phyloP scores from a whole-genome alignment of 805 yeast species.

The Debaryomyces prosopidis region DNA sequence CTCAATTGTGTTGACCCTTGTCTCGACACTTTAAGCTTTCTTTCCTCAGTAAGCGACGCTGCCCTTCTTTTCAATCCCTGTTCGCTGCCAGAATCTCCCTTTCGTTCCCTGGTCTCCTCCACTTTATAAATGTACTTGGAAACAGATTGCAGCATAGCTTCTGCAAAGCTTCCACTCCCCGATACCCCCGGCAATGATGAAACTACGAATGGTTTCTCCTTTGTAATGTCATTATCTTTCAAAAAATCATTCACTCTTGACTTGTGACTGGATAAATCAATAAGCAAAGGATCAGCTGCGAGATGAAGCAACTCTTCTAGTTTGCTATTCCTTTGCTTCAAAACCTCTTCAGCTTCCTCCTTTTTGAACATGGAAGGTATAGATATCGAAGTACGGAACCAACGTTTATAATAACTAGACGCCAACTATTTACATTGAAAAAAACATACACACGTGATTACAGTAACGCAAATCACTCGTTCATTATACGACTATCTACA shows the following conservation, averaged over 20 bases:
- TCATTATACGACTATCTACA: background rate
- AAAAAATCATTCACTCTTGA: constrained; percentile 5
- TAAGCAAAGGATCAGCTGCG: constrained; percentile 17
- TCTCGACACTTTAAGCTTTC: background rate
- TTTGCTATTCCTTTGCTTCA: constrained; percentile 10
- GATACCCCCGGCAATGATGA: constrained; percentile 3
- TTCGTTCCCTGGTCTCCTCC: constrained; percentile 2
- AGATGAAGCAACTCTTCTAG: constrained; percentile 18
- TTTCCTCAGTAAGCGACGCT: constrained; percentile 1
- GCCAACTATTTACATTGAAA: background rate
- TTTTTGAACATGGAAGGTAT: background rate
- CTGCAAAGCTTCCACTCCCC: constrained; percentile 5
- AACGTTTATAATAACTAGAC: background rate
- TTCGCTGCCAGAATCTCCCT: background rate
- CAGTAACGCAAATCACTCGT: background rate
- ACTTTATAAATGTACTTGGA: background rate
- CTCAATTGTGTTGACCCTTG: background rate
- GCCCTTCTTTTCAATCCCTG: constrained; percentile 4
- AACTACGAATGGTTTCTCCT: constrained; percentile 20
- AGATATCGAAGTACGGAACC: background rate
- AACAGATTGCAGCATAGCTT: constrained; percentile 3
- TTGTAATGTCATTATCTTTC: constrained; percentile 12
- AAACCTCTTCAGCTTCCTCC: constrained; percentile 3
- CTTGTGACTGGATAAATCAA: background rate
- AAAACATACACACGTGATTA: background rate